Percentiles rank a stretch among this genome's conserved stretches.
Evolutionary conservation across 2,329 filamentous ascomycete species (phyloP).

Genomic region (Paecilomyces dactylethromorphus): DNA sequence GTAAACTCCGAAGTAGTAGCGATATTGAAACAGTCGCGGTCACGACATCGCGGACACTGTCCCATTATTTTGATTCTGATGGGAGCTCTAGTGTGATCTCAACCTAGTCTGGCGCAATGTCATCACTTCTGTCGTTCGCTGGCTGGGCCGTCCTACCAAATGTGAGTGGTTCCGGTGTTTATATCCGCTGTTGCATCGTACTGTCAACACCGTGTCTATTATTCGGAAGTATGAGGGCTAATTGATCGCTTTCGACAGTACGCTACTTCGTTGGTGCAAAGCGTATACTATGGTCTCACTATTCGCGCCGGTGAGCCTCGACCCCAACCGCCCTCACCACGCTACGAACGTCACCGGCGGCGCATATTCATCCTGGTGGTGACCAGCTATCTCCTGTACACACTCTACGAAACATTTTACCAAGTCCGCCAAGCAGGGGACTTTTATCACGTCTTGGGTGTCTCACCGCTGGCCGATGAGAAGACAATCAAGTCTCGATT

Average conservation of each 20-base stretch:
- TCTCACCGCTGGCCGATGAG: constrained; percentile 63
- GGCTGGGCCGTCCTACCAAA: constrained; percentile 59
- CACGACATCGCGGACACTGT: constrained; percentile 1
- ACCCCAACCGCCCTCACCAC: constrained; percentile 60
- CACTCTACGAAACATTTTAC: constrained; percentile 85
- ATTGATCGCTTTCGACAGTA: constrained; percentile 41
- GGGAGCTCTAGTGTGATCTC: constrained; percentile 1
- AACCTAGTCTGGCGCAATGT: constrained; percentile 23
- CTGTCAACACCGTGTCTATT: neutral
- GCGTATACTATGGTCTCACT: constrained; percentile 76
- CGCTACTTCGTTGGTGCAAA: constrained; percentile 69
- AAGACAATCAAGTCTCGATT: constrained; percentile 77
- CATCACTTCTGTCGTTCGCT: constrained; percentile 47
- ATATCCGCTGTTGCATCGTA: neutral
- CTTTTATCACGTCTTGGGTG: constrained; percentile 72
- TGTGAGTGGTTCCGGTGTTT: constrained; percentile 33
- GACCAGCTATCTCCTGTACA: constrained; percentile 78
- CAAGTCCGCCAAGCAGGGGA: constrained; percentile 64
- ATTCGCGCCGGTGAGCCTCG: constrained; percentile 85
- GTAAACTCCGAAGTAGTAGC: neutral
- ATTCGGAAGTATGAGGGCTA: neutral
- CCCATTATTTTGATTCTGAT: neutral
- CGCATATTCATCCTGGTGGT: constrained; percentile 80
- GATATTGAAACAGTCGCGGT: constrained; percentile 1
- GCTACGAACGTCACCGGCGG: constrained; percentile 67